Evolutionary conservation across 768 basidiomycete species (phyloP), one percentile per base, ranked within the genome.

Genomic region (Leccinum disarticulatum): DNA sequence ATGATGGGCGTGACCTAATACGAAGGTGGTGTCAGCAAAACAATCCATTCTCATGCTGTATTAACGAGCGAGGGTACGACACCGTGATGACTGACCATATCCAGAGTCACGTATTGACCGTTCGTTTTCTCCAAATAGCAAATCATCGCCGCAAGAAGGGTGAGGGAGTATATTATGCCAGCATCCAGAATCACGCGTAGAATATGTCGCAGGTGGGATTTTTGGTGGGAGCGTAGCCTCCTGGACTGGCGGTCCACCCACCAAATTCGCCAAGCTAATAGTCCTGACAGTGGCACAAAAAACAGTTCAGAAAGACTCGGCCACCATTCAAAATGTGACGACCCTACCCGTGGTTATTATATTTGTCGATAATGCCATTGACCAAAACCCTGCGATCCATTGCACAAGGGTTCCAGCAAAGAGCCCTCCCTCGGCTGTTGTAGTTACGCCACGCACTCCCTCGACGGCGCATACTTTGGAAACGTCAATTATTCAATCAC

Each of bases 301-400:
- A 25, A 33, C 1, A 15, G 28, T 19, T 57, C 28, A 51, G 43
- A 51, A 17, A n/a, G 4, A 36, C 3, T 17, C 41, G 25, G 27
- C n/a, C 6, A 22, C 7, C 15, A 43, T 28, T 1, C 14, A 36
- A 55, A 13, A 43, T 0, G 7, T 15, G 2, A 31, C n/a, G 6
- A 46, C 43, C 71, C 30, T 50, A 75, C 75, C 8, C 9, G 77
- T 77, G 14, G 70, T 69, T 19, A 66, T 53, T 0, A 76, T 49
- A 61, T 78, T 78, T 22, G 74, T 74, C 0, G 60, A 25, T 14
- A 78, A 62, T 1, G 78, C 73, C 4, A 65, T 65, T 0, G 63
- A 58, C 61, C 71, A 77, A 53, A 74, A 76, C 4, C 74, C 59
- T 0, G 64, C 73, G 55, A 78, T 71, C 77, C 77, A 79, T 13